Percentiles rank a stretch among this genome's conserved stretches.
phyloP scores from a whole-genome alignment of 2,329 filamentous ascomycete species.

The Alternaria sp. region DNA sequence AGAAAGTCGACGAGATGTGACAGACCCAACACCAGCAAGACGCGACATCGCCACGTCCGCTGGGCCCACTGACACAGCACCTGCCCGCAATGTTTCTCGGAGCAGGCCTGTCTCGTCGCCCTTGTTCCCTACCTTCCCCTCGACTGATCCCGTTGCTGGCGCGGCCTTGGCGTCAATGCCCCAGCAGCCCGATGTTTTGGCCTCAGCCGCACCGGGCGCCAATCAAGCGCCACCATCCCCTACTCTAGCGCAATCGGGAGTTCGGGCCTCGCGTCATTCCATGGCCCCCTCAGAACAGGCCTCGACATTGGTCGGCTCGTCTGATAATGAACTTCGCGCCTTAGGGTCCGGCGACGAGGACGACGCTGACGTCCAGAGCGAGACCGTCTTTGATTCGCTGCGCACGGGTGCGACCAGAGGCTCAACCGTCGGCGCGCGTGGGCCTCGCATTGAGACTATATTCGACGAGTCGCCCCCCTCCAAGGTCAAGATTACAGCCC shows the following conservation, averaged over 20 bases:
- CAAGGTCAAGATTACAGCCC: slow-evolving; percentile 54
- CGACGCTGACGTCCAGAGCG: slow-evolving; percentile 80
- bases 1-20: slow-evolving; percentile 52
- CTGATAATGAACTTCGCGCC: slow-evolving; percentile 70
- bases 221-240: slow-evolving; percentile 48
- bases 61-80: slow-evolving; percentile 24
- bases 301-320: slow-evolving; percentile 72
- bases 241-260: slow-evolving; percentile 46
- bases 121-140: slow-evolving; percentile 30
- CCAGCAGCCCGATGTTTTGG: slow-evolving; percentile 42
- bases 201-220: slow-evolving; percentile 37
- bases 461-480: slow-evolving; percentile 76
- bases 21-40: slow-evolving; percentile 39
- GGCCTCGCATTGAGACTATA: slow-evolving; percentile 77
- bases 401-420: slow-evolving; percentile 74
- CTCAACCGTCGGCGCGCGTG: slow-evolving; percentile 68
- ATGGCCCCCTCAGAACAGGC: slow-evolving; percentile 66
- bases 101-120: slow-evolving; percentile 32
- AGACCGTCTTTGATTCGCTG: slow-evolving; percentile 79
- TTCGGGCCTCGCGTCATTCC: slow-evolving; percentile 61
- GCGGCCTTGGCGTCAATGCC: slow-evolving; percentile 41
- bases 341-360: slow-evolving; percentile 76
- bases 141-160: slow-evolving; percentile 26
- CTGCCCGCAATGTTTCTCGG: slow-evolving; percentile 19
- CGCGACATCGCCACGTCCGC: slow-evolving; percentile 42